These are phyloP conservation scores for Volvox carteri DNA, from an alignment of 163 green algal species.

Conservation along the genomic window DNA sequence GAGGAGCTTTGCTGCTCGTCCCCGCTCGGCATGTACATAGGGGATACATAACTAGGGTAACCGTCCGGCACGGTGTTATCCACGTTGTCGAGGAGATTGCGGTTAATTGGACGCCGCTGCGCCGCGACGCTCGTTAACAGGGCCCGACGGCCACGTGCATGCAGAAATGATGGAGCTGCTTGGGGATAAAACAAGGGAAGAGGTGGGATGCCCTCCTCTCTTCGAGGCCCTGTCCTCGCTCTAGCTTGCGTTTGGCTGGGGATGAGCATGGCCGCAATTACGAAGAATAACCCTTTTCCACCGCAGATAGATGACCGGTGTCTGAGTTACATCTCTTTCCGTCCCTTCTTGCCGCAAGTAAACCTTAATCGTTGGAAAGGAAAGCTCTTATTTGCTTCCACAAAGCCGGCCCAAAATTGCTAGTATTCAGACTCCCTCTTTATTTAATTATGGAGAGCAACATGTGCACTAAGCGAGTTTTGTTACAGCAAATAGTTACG, in stretches of 20 bases:
- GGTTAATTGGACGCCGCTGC: slow-evolving; percentile 1
- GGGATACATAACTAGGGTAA: background rate
- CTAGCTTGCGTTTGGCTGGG: background rate
- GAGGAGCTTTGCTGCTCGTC: background rate
- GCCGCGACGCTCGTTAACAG: background rate
- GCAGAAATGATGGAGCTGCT: background rate
- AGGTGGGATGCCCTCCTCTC: background rate
- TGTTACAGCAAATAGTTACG: too few species aligned
- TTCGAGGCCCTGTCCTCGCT: background rate
- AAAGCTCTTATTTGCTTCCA: too few species aligned
- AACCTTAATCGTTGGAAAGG: too few species aligned
- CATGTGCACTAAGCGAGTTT: too few species aligned
- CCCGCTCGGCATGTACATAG: background rate
- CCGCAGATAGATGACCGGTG: background rate
- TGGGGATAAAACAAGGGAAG: background rate
- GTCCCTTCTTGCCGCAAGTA: too few species aligned
- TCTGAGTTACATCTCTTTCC: background rate
- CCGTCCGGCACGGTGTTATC: background rate
- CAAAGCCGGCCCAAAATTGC: too few species aligned
- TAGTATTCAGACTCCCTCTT: too few species aligned
- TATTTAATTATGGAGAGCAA: too few species aligned
- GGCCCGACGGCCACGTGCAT: background rate
- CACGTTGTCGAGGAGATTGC: slow-evolving; percentile 36
- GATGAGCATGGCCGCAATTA: slow-evolving; percentile 14
- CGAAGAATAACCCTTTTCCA: background rate